Evolutionary conservation across 2,329 filamentous ascomycete species (phyloP), one percentile per base, ranked within the genome.

Genomic region (Fusarium heterosporum): DNA sequence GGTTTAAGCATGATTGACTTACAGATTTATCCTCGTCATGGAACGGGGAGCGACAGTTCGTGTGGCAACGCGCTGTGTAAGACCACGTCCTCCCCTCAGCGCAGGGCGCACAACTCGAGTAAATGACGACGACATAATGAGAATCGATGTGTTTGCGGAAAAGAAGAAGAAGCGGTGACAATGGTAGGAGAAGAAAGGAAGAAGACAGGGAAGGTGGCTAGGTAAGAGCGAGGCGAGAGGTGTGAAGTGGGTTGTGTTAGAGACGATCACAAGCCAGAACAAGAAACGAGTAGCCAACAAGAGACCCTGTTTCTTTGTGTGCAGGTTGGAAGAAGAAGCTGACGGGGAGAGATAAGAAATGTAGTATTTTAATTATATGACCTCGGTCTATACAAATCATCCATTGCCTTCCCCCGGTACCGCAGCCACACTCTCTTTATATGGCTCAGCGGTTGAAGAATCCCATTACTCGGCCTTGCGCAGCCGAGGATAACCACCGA

Each of bases 91-190:
- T 72, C 79, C 80, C 65, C 81, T 81, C 62, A 87, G 72, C 30
- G 81, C 83, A 60, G 85, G 85, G 67, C 85, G 81, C 65, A 87
- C 69, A 26, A 80, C 80, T 76, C 84, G 79, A 55, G 82, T 78
- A 57, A 87, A 77, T 26, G 83, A 84, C 57, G 82, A 85, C 78
- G 77, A 77, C 73, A 75, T 77, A 29, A 49, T 61, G 49, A 45
- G 25, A n/a, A 43, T 55, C 19, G 19, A 17, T 17, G 25, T 28
- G 30, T 42, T 40, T 48, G 34, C 5, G 11, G 22, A 29, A 45
- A 46, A n/a, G 29, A 28, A 39, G 22, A 49, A 38, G n/a, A 16
- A 36, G 42, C 26, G 39, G 48, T 51, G 47, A 51, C 36, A 14
- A 42, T 42, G 29, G 49, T 13, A 38, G 22, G 26, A 45, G 26